Evolutionary conservation across 139 green algal genomes (phyloP).

Genomic region (Picochlorum costavermella): DNA sequence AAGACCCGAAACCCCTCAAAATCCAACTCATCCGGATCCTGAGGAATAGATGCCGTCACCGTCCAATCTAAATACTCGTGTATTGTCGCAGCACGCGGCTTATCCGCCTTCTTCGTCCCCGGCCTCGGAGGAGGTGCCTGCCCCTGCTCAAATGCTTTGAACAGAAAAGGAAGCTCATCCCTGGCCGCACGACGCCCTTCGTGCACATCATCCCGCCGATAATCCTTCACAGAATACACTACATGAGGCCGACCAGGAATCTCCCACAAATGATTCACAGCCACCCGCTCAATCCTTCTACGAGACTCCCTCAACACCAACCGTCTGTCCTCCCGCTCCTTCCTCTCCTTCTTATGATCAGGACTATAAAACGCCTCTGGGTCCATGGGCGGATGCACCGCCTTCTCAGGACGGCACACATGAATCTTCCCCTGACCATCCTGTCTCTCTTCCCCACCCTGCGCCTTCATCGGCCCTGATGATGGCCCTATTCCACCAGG

Average conservation of each 20-base stretch:
- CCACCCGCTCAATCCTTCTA: slow-evolving; percentile 7
- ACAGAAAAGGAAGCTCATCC: slow-evolving; percentile 74
- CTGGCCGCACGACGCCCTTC: slow-evolving; percentile 33
- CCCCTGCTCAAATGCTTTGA: slow-evolving; percentile 84
- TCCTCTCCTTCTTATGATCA: slow-evolving; percentile 10
- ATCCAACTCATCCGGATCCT: slow-evolving; percentile 63
- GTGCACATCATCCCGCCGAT: slow-evolving; percentile 6
- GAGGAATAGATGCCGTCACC: slow-evolving; percentile 58
- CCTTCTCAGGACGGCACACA: not conserved
- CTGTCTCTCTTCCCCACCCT: too few relatives aligned
- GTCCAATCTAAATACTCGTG: slow-evolving; percentile 96
- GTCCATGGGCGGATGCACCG: slow-evolving; percentile 3
- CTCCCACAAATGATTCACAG: slow-evolving; percentile 25
- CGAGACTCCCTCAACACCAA: slow-evolving; percentile 13
- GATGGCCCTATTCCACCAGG: too few relatives aligned
- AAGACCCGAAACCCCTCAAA: slow-evolving; percentile 83
- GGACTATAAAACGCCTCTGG: slow-evolving; percentile 11
- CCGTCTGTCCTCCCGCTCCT: slow-evolving; percentile 21
- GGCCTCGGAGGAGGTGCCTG: slow-evolving; percentile 51
- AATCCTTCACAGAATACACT: slow-evolving; percentile 28
- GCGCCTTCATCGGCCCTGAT: too few relatives aligned
- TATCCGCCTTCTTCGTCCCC: slow-evolving; percentile 49
- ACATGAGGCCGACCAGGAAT: slow-evolving; percentile 30
- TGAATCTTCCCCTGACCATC: too few relatives aligned
- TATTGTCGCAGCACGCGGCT: slow-evolving; percentile 72